These are phyloP conservation scores for Spergularia bocconei DNA, from an alignment of 148 eudicot species.

Conservation along the genomic window DNA sequence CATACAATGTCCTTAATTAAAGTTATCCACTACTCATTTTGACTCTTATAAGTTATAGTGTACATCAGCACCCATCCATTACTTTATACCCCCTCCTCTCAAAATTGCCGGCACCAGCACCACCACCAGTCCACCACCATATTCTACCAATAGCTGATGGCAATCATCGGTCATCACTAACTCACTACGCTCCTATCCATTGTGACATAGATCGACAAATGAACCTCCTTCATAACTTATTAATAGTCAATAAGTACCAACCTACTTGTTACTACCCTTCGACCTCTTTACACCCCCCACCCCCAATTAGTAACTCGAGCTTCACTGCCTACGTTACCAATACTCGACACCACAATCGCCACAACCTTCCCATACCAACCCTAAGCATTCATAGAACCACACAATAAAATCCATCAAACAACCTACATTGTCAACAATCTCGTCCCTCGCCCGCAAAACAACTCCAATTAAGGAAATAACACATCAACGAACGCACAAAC, in stretches of 20 bases:
- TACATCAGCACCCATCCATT: background rate
- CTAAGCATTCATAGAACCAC: background rate
- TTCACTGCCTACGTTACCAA: too few species aligned
- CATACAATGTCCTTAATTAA: background rate
- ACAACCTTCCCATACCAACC: background rate
- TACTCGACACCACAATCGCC: background rate
- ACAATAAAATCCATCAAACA: background rate
- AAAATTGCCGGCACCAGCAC: too few species aligned
- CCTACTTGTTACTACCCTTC: background rate
- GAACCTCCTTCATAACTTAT: background rate
- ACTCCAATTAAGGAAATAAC: background rate
- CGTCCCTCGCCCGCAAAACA: background rate
- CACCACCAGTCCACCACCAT: background rate
- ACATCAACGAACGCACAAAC: constrained; percentile 1
- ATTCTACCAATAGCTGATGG: background rate
- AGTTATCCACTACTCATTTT: background rate
- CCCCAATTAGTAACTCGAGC: too few species aligned
- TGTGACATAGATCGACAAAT: background rate
- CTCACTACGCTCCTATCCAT: background rate
- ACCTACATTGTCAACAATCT: background rate
- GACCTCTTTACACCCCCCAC: background rate
- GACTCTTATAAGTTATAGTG: background rate
- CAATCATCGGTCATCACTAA: background rate
- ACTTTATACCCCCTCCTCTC: too few species aligned
- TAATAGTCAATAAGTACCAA: background rate